These are phyloP conservation scores for Hypomyces rosellus DNA, from an alignment of 2,329 filamentous ascomycete species.

Conservation along the genomic window DNA sequence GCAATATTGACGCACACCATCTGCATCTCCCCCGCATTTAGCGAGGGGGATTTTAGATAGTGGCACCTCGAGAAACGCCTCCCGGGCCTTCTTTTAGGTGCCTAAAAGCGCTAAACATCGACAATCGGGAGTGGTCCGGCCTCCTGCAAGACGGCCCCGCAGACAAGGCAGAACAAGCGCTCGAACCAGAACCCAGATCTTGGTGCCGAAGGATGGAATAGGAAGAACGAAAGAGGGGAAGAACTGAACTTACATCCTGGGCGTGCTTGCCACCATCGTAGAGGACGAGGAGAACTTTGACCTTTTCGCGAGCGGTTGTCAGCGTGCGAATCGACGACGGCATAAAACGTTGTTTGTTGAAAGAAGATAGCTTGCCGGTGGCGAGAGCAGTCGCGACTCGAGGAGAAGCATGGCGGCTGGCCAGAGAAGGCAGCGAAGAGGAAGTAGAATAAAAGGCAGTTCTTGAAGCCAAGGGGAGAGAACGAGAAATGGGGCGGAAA, in stretches of 20 bases:
- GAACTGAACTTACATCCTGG: conserved; percentile 57
- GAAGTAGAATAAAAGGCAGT: conserved; percentile 21
- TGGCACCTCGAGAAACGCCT: too few relatives aligned
- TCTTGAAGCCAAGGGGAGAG: conserved; percentile 20
- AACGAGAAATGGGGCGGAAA: conserved; percentile 23
- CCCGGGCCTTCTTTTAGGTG: too few relatives aligned
- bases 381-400: conserved; percentile 38
- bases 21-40: conserved; percentile 11
- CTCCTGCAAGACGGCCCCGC: conserved; percentile 1
- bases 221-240: not conserved
- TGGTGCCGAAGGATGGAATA: not conserved
- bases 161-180: not conserved
- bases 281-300: conserved; percentile 89
- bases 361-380: conserved; percentile 27
- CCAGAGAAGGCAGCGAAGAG: conserved; percentile 14
- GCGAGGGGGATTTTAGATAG: not conserved
- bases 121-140: not conserved
- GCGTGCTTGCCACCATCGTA: conserved; percentile 91
- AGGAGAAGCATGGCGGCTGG: conserved; percentile 15
- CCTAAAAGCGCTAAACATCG: too few relatives aligned
- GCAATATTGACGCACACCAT: too few relatives aligned
- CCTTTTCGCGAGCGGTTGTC: conserved; percentile 52
- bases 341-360: conserved; percentile 5
- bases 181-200: too few relatives aligned
- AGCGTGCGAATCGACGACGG: conserved; percentile 52